Evolutionary conservation across 106 monocot species (phyloP), one percentile per base, ranked within the genome.

Genomic region (Dendrobium huoshanense): DNA sequence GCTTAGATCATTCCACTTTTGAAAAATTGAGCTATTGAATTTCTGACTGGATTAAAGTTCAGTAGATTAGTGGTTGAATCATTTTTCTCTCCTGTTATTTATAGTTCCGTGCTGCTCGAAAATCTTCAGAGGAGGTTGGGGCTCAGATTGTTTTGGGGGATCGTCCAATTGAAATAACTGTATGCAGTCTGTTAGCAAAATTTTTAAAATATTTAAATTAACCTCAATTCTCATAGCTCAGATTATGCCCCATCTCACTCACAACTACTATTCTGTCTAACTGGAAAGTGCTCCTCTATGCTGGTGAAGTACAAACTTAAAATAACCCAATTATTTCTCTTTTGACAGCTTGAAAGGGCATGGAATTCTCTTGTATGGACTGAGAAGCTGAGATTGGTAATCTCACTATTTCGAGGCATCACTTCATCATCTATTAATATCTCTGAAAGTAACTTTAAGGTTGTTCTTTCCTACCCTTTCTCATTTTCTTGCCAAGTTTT

Each of bases 141-240:
- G 92, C 94, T 83, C 96, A 97, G 68, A 80, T 97, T 79, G 92
- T 97, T 84, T 81, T 97, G 73, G 96, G 94, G 82, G 96, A 97
- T 83, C 94, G 96, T 7, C 96, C 96, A 58, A 97, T 97, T 81
- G 96, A 97, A 86, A 97, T 97, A 82, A 94, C 96, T 37, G 96
- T 97, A 88, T 51, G 88, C 83, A 45, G 55, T 81, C 25, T 67
- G 67, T 27, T 67, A 45, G 67, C 25, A 25, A 24, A 67, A 33
- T 10, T 58, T 19, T 58, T 58, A 20, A 4, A 58, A 58, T 19
- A 19, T 58, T 20, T 20, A 18, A 58, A 58, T 58, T 20, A 58
- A 17, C 4, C 58, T 58, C 58, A 58, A 58, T 17, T 20, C 58
- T 17, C 58, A 16, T 58, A 58, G 45, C 45, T 45, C 45, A 45